These are phyloP conservation scores for Solanum chacoense DNA, from an alignment of 305 asterid genomes.

Conservation along the genomic window DNA sequence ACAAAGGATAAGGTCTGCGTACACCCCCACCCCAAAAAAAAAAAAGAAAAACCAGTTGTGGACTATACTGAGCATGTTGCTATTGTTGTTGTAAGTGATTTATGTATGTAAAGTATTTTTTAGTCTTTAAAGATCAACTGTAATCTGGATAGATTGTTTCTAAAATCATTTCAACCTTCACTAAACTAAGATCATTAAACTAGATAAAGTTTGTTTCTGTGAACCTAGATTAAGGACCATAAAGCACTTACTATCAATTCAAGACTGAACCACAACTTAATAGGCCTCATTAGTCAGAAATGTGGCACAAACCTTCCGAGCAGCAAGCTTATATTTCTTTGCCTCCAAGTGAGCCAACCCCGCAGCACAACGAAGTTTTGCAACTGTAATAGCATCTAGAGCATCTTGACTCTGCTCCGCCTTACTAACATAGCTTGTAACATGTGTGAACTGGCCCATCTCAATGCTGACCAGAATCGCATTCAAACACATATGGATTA, in stretches of 20 bases:
- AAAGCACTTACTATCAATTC: not conserved
- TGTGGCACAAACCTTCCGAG: constrained; percentile 62
- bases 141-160: not conserved
- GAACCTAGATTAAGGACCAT: not conserved
- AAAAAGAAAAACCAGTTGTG: not conserved
- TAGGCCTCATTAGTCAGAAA: not conserved
- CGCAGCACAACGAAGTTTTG: constrained; percentile 80
- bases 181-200: not conserved
- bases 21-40: not conserved
- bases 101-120: not conserved
- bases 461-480: constrained; percentile 90
- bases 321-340: constrained; percentile 83
- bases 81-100: not conserved
- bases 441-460: constrained; percentile 95
- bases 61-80: not conserved
- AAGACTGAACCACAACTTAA: not conserved
- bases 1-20: not conserved
- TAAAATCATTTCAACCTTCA: not conserved
- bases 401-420: constrained; percentile 82
- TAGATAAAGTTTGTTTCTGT: not conserved
- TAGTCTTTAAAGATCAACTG: not conserved
- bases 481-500: constrained; percentile 77
- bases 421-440: constrained; percentile 73
- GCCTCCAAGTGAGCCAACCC: constrained; percentile 83
- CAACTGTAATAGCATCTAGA: constrained; percentile 49